Evolutionary conservation across 148 eudicot genomes (phyloP), one percentile per base, ranked within the genome.

Genomic region (Cornus controversa): DNA sequence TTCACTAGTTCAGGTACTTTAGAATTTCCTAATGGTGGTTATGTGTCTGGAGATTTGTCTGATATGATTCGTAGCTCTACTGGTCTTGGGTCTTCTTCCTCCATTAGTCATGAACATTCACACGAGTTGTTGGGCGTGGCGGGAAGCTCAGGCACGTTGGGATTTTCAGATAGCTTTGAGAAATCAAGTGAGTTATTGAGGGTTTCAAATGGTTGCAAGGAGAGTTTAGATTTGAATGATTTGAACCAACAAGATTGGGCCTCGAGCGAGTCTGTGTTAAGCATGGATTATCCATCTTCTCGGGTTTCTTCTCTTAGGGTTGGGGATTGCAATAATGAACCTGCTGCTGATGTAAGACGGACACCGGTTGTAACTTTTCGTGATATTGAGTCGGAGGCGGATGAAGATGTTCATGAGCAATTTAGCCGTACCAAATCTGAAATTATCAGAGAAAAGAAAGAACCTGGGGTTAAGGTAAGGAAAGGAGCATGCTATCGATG

Each of bases 401-500:
- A 79, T 71, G 89, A 63, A 25, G 82, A 78, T 75, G 57, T 71
- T 64, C 74, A 80, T 23, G 91, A 87, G 79, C 92, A 86, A 15
- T 80, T 83, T 20, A 77, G 62, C 66, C 73, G 69, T 66, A 73
- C 75, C 22, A 86, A 84, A 66, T 84, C 86, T 75, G 88, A 87
- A 69, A 69, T 81, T 23, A 71, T 75, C 26, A 78, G 86, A 80
- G 67, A 78, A 22, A 90, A 77, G 82, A 93, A 83, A 82, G 92
- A 92, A 79, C 81, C 90, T 26, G 78, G 73, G 58, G 76, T 77
- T 60, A 93, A 85, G 78, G 82, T 86, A 47, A 90, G 68, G 83
- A 96, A 93, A 85, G 98, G 99, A 13, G 89, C 89, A 28, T 96
- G 99, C 81, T 89, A 96, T 78, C 90, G 98, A 16, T 96, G 99